Base-by-base conservation (phyloP, 257 asterid genomes). In the Forsythia viridissima region DNA sequence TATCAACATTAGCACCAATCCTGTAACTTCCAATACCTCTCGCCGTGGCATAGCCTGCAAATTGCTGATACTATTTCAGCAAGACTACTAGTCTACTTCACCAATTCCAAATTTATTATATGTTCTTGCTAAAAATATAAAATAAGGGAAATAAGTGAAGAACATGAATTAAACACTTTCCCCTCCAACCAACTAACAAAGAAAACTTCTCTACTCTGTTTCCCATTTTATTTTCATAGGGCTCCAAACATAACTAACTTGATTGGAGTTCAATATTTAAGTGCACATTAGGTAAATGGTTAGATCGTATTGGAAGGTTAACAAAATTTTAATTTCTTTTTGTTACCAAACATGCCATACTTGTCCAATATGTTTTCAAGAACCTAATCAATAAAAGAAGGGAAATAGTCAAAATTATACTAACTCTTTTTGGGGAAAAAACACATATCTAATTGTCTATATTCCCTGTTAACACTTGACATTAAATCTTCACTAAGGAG, bases 11-110 rank as follows among this genome's bases (percentile, higher is more conserved):
- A 24, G 71, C 75, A 55, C 83, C 84, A 75, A 75, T 44, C 81
- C 87, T 76, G 75, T 81, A 89, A 74, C 84, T 78, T 70, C 87
- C 85, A 12, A 72, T 55, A 16, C 84, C 84, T 82, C 87, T 78
- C 21, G 77, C 73, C 18, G 68, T 72, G 21, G 82, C 83, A 85
- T 84, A 90, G 61, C 92, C 97, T 91, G 89, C 71, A 85, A 75
- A 66, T 80, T 40, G 51, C 76, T 68, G 69, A 76, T 65, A 75
- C 42, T 75, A 20, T 44, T 52, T 71, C 66, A 83, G 71, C 70
- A 80, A n/a, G 42, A 11, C 40, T 3, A 30, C 34, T 30, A 30
- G 34, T 30, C 34, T 30, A 66, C 34, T 73, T 40, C 8, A 55
- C 21, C 15, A 38, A 44, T n/a, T 10, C 51, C 30, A 48, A 71